Conservation (phyloP, 805 yeast species). For the Metschnikowia borealis region DNA sequence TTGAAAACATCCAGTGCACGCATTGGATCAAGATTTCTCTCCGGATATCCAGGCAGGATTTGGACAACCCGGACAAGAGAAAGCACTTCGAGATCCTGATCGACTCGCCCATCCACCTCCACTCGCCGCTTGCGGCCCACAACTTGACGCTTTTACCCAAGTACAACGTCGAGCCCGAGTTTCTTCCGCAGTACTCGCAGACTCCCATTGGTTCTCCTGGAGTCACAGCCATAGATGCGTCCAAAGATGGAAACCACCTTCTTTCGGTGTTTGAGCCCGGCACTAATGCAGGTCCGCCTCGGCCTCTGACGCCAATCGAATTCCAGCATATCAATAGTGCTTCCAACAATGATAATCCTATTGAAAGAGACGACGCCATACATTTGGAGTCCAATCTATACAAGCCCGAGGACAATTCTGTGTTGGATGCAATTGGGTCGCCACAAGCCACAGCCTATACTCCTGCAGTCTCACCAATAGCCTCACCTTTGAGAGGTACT, state of each 20-base stretch:
- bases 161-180: constrained; percentile 39
- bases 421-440: constrained; percentile 12
- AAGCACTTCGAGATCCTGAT: constrained; percentile 93
- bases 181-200: constrained; percentile 24
- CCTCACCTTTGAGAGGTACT: constrained; percentile 8
- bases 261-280: not conserved
- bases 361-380: constrained; percentile 35
- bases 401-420: constrained; percentile 46
- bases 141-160: constrained; percentile 76
- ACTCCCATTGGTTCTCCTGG: constrained; percentile 56
- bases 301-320: constrained; percentile 10
- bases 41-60: constrained; percentile 67
- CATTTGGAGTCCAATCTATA: constrained; percentile 47
- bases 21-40: constrained; percentile 95
- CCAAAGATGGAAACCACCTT: constrained; percentile 1
- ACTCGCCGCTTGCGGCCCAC: constrained; percentile 75
- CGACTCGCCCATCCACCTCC: constrained; percentile 87
- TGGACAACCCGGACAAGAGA: constrained; percentile 51
- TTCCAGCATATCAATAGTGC: constrained; percentile 29
- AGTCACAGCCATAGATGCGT: constrained; percentile 43
- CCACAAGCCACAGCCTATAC: constrained; percentile 18
- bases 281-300: constrained; percentile 3
- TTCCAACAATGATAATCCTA: constrained; percentile 29
- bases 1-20: constrained; percentile 74
- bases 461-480: constrained; percentile 12